Percentiles rank a stretch among this genome's conserved stretches.
Evolutionary conservation across 345 rosid species (phyloP).

Genomic region (Salix purpurea): DNA sequence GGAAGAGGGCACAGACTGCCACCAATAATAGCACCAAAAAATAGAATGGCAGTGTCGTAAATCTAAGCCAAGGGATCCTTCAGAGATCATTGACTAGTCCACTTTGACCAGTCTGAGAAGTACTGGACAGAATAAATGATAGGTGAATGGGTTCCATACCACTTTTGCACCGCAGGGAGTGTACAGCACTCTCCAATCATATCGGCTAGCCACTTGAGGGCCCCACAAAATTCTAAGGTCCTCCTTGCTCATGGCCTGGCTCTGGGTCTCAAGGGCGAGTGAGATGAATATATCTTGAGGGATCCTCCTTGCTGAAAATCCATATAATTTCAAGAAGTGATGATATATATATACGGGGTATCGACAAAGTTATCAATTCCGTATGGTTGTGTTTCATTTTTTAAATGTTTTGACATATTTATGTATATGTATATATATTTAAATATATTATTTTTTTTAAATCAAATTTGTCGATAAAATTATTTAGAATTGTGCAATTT

Average conservation of each 20-base stretch:
- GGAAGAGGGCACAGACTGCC: constrained; percentile 14
- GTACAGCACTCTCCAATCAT: neutral
- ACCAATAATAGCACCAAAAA: constrained; percentile 13
- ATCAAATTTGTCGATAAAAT: no score
- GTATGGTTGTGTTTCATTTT: no score
- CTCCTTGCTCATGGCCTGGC: neutral
- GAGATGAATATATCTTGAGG: neutral
- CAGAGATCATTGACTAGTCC: constrained; percentile 48
- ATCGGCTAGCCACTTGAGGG: neutral
- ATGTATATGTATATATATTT: no score
- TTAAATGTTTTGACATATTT: no score
- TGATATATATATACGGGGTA: neutral
- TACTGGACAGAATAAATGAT: constrained; percentile 10
- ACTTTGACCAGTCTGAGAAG: constrained; percentile 44
- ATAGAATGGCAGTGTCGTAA: constrained; percentile 31
- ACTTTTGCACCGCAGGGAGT: neutral
- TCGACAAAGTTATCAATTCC: neutral
- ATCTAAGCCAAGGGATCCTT: neutral
- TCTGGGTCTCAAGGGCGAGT: neutral
- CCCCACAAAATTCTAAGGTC: neutral
- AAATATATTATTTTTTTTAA: no score
- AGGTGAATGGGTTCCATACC: neutral
- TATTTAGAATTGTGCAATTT: no score
- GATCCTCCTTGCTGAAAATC: neutral
- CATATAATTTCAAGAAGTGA: neutral